Evolutionary conservation across 2,329 filamentous ascomycete genomes (phyloP), one percentile per base, ranked within the genome.

Genomic region (Elsinoe perseae): DNA sequence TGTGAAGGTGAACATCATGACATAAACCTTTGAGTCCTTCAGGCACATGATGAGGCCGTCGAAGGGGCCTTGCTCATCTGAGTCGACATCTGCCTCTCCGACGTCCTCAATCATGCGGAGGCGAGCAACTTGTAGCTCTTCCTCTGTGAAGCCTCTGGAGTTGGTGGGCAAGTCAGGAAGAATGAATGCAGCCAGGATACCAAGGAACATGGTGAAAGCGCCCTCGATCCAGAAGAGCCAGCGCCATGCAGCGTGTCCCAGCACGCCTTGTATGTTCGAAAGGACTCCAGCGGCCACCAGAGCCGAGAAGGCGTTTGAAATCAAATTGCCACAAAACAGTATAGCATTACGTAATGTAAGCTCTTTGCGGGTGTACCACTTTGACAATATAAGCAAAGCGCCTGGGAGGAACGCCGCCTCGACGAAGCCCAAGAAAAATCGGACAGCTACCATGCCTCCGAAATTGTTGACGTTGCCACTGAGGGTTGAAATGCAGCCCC

Each of bases 221-320:
- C 85, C 85, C 66, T 89, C 50, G 23, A 54, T 54, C 34, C 32
- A 42, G 36, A 54, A 54, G 12, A 57, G 25, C 62, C 60, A 65
- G 56, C 61, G 65, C 83, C 77, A 87, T 5, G 81, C 82, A 4
- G 75, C 70, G 2, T 83, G 70, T 1, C 81, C 82, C 12, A 69
- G 70, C 0, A 71, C 69, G 5, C 79, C 76, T 60, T 86, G 77
- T 77, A 89, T 80, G 55, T 82, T 79, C 16, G 75, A 71, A 1
- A 79, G 83, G 54, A 89, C 85, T 3, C 84, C 74, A n/a, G 73
- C 72, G 10, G 73, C 73, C 20, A 76, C 72, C 2, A 76, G 62
- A 5, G 85, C 85, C 0, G 83, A 85, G 63, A 89, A 88, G 1
- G 85, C 85, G 2, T 84, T 84, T 0, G 83, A 84, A 32, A 66